Percentiles rank a stretch among this genome's conserved stretches.
phyloP scores from a whole-genome alignment of 768 basidiomycete species.

The Coprinopsis strossmayeri region DNA sequence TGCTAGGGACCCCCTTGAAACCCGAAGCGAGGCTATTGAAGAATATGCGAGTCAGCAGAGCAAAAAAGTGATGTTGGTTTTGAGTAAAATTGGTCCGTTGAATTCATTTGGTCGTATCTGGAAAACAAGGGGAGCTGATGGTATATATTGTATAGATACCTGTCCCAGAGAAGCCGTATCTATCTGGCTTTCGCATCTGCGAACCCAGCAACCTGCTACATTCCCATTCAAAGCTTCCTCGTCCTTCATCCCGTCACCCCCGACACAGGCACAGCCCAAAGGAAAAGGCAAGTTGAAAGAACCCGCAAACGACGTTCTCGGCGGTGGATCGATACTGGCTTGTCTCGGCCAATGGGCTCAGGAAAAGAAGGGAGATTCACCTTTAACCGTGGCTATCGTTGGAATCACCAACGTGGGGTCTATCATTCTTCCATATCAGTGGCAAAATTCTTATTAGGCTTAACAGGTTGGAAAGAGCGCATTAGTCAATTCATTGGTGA shows the following conservation, averaged over 20 bases:
- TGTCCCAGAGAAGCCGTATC: slow-evolving; percentile 72
- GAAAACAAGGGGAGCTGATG: neutral
- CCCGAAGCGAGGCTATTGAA: slow-evolving; percentile 61
- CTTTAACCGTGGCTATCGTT: slow-evolving; percentile 68
- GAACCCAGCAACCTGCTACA: slow-evolving; percentile 50
- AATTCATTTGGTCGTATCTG: neutral
- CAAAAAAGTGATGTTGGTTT: slow-evolving; percentile 49
- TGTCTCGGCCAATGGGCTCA: slow-evolving; percentile 41
- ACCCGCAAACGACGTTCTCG: slow-evolving; percentile 51
- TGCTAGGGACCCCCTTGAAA: slow-evolving; percentile 73
- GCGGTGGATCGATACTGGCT: slow-evolving; percentile 44
- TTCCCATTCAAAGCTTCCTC: slow-evolving; percentile 70
- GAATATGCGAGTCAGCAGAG: slow-evolving; percentile 35
- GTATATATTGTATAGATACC: slow-evolving; percentile 42
- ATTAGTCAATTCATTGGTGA: slow-evolving; percentile 72
- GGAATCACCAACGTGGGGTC: slow-evolving; percentile 74
- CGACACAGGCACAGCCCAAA: slow-evolving; percentile 25
- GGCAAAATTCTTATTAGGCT: neutral
- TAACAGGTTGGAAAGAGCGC: slow-evolving; percentile 76
- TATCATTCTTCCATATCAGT: neutral
- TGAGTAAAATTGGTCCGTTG: slow-evolving; percentile 85
- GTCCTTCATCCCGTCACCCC: slow-evolving; percentile 46
- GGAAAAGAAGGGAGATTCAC: slow-evolving; percentile 39
- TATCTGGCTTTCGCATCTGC: slow-evolving; percentile 61
- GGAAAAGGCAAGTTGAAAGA: slow-evolving; percentile 35